Base-by-base conservation (phyloP, 305 asterid genomes). In the Fraxinus ornus region DNA sequence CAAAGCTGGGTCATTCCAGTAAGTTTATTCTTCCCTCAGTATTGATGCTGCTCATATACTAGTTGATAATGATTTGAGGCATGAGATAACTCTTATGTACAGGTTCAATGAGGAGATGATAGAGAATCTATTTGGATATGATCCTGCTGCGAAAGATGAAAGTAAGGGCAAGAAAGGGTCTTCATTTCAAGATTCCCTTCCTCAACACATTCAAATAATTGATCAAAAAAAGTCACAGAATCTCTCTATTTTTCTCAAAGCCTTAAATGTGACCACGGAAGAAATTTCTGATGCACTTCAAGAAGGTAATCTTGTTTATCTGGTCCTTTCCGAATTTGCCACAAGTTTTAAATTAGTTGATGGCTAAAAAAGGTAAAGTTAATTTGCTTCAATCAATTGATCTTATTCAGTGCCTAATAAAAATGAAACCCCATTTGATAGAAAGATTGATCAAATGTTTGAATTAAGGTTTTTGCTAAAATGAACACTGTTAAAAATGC, bases 51-150 rank as follows among this genome's bases (percentile, higher is more conserved):
- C 66, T 86, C 7, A 24, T 68, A 8, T 8, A 80, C 44, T 52
- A 13, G 41, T 83, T 19, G 49, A 70, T 28, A 70, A 26, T 66
- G 36, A 41, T 37, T 21, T 4, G 76, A 39, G 73, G 62, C 75
- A n/a, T 39, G 36, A 39, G 22, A 21, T 80, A 62, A 80, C 39
- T 60, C 75, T 28, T 75, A 21, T 83, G 30, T 80, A 84, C 88
- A 90, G 92, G 90, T 88, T 90, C 4, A 86, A 86, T 70, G 92
- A 90, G 80, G 92, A 90, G 82, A 89, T 88, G 91, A 90, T 90
- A 79, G 92, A 88, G 79, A 82, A 81, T 70, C 81, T 90, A 77
- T 90, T 90, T 81, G 93, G 93, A 80, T 89, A 84, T 77, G 80
- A 86, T 33, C 73, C 86, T 71, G 70, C 85, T 66, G 89, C 84